Conservation (phyloP, 139 green algal species). For the Volvox africanus region DNA sequence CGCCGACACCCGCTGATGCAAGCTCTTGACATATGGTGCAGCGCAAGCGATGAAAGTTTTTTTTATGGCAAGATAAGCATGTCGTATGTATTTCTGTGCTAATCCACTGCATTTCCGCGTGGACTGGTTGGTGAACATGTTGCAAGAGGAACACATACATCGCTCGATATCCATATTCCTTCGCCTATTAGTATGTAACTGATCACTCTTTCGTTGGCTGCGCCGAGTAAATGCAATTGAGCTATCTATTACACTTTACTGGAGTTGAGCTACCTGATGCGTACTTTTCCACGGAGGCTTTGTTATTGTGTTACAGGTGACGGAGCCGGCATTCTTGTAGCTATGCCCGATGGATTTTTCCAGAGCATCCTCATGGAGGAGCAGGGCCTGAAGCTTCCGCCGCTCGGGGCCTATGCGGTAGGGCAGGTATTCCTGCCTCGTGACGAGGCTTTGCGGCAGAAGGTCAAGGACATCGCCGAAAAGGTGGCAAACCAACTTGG, state of each 20-base stretch:
- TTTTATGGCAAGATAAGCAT: not conserved
- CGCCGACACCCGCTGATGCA: constrained; percentile 1
- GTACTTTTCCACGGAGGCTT: not conserved
- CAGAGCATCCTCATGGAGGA: constrained; percentile 70
- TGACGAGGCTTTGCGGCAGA: constrained; percentile 69
- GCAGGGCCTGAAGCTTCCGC: constrained; percentile 79
- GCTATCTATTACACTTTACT: not conserved
- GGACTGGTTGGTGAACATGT: not conserved
- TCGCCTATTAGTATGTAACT: not conserved
- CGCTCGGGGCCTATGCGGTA: constrained; percentile 85
- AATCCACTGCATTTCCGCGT: no score
- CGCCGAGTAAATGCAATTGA: not conserved
- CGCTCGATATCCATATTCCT: not conserved
- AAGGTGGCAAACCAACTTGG: constrained; percentile 72
- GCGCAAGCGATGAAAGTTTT: not conserved
- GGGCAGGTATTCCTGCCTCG: constrained; percentile 92
- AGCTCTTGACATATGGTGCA: not conserved
- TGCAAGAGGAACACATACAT: not conserved
- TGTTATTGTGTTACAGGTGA: constrained; percentile 72
- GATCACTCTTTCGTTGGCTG: not conserved
- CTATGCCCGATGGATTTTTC: constrained; percentile 93
- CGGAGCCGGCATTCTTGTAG: constrained; percentile 92
- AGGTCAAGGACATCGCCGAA: constrained; percentile 76
- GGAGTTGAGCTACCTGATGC: no score
- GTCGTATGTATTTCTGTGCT: no score